Evolutionary conservation across 2,329 filamentous ascomycete genomes (phyloP).

Genomic region (Chalaropsis ovoidea): DNA sequence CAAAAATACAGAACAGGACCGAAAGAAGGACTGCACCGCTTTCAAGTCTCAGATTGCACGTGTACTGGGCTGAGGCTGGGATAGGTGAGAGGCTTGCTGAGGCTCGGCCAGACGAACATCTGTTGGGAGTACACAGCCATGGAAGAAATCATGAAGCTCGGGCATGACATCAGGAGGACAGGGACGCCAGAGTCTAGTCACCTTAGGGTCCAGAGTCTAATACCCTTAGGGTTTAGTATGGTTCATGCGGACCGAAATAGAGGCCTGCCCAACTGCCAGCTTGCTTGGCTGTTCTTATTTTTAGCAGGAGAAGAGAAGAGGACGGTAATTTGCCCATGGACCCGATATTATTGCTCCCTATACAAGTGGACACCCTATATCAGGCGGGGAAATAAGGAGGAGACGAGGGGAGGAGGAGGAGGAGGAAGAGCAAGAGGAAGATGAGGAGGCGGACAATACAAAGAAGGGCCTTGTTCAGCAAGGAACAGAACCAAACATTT

Average conservation of each 20-base stretch:
- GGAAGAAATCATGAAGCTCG: too few relatives aligned
- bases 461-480: not conserved
- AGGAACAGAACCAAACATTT: not conserved
- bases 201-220: not conserved
- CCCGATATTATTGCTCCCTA: not conserved
- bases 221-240: too few relatives aligned
- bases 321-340: not conserved
- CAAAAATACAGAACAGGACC: not conserved
- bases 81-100: not conserved
- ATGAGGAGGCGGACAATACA: not conserved
- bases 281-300: not conserved
- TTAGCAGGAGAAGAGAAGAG: not conserved
- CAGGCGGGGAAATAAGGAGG: conserved; percentile 13
- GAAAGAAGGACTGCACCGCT: not conserved
- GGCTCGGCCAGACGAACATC: too few relatives aligned
- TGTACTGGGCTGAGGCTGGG: not conserved
- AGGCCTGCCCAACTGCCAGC: not conserved
- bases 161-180: too few relatives aligned
- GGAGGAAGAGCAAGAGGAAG: not conserved
- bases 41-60: not conserved
- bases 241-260: not conserved
- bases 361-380: not conserved
- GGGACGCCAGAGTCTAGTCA: too few relatives aligned
- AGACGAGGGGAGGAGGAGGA: not conserved
- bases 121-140: too few relatives aligned